Percentiles rank a stretch among this genome's conserved stretches.
These are phyloP conservation scores for Nelumbo lutea DNA, from an alignment of 164 flowering plant species.

Conservation along the genomic window DNA sequence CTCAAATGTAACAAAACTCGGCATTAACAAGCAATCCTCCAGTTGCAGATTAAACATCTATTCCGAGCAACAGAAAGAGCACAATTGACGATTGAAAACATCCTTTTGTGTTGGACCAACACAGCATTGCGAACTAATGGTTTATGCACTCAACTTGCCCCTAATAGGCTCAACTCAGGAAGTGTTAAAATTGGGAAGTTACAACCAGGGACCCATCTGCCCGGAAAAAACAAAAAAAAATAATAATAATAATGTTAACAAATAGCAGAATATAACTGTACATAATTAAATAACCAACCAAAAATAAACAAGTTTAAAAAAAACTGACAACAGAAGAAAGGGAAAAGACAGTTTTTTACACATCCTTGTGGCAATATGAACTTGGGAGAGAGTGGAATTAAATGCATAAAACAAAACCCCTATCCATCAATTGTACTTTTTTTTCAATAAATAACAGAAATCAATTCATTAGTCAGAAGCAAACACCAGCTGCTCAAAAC, in stretches of 20 bases:
- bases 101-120: neutral
- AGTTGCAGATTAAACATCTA: neutral
- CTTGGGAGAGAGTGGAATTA: too few relatives aligned
- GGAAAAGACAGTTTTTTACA: too few relatives aligned
- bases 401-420: too few relatives aligned
- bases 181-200: neutral
- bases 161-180: neutral
- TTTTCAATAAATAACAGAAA: too few relatives aligned
- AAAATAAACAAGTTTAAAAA: too few relatives aligned
- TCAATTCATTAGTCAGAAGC: too few relatives aligned
- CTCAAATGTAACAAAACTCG: neutral
- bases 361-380: too few relatives aligned
- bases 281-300: too few relatives aligned
- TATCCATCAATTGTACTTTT: too few relatives aligned
- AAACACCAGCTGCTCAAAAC: too few relatives aligned
- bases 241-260: neutral
- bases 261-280: too few relatives aligned
- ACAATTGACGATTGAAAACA: neutral
- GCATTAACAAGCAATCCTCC: neutral
- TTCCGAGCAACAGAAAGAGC: neutral
- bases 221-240: neutral
- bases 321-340: too few relatives aligned
- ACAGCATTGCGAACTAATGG: neutral
- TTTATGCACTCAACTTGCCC: neutral
- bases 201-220: neutral